Evolutionary conservation across 345 rosid genomes (phyloP).

Genomic region (Hibiscus syriacus): DNA sequence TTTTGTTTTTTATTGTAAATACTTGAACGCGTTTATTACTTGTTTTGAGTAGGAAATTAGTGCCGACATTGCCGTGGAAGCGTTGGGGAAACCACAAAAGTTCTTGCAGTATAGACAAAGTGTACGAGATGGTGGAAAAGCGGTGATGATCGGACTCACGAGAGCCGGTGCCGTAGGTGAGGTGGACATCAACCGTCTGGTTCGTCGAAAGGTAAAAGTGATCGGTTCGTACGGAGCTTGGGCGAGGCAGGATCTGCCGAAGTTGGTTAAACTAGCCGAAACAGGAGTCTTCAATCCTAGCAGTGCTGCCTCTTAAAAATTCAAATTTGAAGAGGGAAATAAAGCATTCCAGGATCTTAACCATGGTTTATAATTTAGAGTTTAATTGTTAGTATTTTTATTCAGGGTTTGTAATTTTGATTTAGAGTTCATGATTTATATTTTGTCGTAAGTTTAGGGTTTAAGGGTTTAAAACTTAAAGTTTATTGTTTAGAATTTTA

Average conservation of each 20-base stretch:
- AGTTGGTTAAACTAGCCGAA: constrained; percentile 80
- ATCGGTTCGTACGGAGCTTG: constrained; percentile 93
- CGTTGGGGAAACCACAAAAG: constrained; percentile 80
- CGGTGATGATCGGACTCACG: constrained; percentile 94
- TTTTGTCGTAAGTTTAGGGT: no score
- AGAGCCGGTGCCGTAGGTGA: constrained; percentile 74
- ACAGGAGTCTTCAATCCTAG: constrained; percentile 71
- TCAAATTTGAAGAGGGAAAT: constrained; percentile 69
- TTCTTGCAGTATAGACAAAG: constrained; percentile 72
- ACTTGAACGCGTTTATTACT: neutral
- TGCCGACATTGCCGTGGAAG: constrained; percentile 91
- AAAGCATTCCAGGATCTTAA: constrained; percentile 86
- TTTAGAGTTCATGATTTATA: no score
- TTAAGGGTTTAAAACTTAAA: no score
- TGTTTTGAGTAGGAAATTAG: constrained; percentile 64
- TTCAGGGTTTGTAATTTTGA: no score
- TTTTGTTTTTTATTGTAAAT: neutral
- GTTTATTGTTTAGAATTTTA: no score
- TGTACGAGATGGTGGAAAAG: constrained; percentile 94
- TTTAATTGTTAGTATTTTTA: no score
- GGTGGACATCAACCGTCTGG: constrained; percentile 87
- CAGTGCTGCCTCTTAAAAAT: constrained; percentile 66
- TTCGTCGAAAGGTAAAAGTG: constrained; percentile 86
- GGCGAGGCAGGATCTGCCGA: constrained; percentile 95
- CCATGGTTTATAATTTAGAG: no score